Percentiles rank a stretch among this genome's conserved stretches.
These are phyloP conservation scores for Nectriaceae sp. DNA, from an alignment of 2,329 filamentous ascomycete species.

Conservation along the genomic window DNA sequence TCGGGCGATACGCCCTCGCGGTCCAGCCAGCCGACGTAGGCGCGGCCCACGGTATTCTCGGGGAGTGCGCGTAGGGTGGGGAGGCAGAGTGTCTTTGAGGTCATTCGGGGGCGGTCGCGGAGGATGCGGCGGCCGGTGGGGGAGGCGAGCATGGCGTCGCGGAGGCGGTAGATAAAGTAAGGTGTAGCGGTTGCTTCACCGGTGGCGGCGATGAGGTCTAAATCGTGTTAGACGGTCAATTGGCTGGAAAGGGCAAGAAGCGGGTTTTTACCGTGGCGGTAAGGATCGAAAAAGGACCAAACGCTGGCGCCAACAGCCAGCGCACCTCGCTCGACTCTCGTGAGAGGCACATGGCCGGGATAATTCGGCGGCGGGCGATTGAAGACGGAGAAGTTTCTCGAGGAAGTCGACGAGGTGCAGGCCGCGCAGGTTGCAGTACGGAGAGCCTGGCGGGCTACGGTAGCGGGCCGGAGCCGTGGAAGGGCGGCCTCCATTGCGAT, in stretches of 20 bases:
- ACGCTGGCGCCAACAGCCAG: constrained; percentile 68
- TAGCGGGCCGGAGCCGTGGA: constrained; percentile 20
- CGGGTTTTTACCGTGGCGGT: constrained; percentile 65
- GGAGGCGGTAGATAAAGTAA: constrained; percentile 91
- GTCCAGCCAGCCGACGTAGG: constrained; percentile 91
- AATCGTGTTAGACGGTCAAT: neutral
- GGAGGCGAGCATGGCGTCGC: constrained; percentile 83
- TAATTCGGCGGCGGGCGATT: constrained; percentile 87
- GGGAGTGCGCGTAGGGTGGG: constrained; percentile 72
- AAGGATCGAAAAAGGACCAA: constrained; percentile 70
- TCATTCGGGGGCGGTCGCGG: constrained; percentile 85
- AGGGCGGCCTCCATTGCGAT: constrained; percentile 28
- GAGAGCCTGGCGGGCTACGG: constrained; percentile 15
- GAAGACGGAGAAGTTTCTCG: constrained; percentile 71
- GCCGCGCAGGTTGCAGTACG: constrained; percentile 23
- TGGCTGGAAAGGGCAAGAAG: neutral
- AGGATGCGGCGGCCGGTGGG: constrained; percentile 89
- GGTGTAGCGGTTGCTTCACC: constrained; percentile 93
- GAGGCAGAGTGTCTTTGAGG: constrained; percentile 69
- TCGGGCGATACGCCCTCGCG: constrained; percentile 91
- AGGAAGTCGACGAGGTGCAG: constrained; percentile 17
- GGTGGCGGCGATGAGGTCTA: constrained; percentile 91
- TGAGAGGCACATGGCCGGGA: constrained; percentile 89
- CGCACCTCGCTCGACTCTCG: constrained; percentile 70
- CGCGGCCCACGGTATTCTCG: constrained; percentile 72